phyloP scores from a whole-genome alignment of 768 basidiomycete species.

The Tulasnella sp. region DNA sequence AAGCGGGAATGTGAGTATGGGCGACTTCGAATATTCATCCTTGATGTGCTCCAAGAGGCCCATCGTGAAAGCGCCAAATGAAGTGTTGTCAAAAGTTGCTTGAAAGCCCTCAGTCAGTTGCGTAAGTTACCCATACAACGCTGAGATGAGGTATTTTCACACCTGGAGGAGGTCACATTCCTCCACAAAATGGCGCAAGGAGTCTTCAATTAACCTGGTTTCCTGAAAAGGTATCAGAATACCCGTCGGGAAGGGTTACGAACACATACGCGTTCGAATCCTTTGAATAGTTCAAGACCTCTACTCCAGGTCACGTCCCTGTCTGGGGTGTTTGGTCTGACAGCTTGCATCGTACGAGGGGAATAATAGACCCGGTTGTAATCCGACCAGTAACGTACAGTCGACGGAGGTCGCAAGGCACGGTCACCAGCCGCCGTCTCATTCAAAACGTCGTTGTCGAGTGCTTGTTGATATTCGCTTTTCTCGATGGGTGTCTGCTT shows the following conservation, averaged over 20 bases:
- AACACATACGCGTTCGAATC: neutral
- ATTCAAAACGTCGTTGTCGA: constrained; percentile 6
- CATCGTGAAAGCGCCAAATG: constrained; percentile 15
- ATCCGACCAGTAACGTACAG: constrained; percentile 17
- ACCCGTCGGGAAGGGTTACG: neutral
- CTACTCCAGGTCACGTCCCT: neutral
- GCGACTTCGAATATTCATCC: constrained; percentile 13
- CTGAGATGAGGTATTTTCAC: neutral
- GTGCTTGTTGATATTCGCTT: constrained; percentile 12
- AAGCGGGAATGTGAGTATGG: neutral
- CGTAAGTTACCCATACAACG: neutral
- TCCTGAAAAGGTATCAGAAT: neutral
- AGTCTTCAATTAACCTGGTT: constrained; percentile 14
- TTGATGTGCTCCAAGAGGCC: constrained; percentile 9
- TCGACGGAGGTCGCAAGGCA: neutral
- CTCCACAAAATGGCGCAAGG: constrained; percentile 16
- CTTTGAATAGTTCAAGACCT: neutral
- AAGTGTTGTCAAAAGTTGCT: constrained; percentile 3
- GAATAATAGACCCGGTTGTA: constrained; percentile 16
- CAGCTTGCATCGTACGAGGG: constrained; percentile 17
- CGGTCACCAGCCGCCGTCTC: neutral
- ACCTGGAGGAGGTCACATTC: constrained; percentile 18
- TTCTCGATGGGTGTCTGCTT: constrained; percentile 5
- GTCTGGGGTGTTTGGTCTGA: neutral
- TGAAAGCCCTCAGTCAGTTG: constrained; percentile 5